phyloP scores from a whole-genome alignment of 2,329 filamentous ascomycete genomes.

The Exophiala spinifera region DNA sequence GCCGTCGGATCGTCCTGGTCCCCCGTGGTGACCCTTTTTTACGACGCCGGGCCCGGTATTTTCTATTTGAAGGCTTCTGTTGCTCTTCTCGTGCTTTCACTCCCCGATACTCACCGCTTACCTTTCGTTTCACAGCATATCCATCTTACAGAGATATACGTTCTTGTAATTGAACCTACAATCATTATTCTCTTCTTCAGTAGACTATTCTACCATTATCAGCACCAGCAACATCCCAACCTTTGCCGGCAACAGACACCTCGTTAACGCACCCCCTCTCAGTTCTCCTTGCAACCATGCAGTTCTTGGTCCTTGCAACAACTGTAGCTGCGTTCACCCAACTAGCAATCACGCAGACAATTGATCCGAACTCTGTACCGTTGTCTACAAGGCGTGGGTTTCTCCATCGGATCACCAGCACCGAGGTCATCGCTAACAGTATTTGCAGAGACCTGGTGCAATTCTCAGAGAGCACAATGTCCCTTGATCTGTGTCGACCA shows the following conservation, averaged over 20 bases:
- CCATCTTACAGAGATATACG: not conserved
- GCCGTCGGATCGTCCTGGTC: not conserved
- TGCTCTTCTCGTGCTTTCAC: constrained; percentile 1
- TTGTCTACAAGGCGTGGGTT: constrained; percentile 37
- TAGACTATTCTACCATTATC: too few relatives aligned
- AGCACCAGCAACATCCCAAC: too few relatives aligned
- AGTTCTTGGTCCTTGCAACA: constrained; percentile 29
- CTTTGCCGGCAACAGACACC: too few relatives aligned
- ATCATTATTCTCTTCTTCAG: not conserved
- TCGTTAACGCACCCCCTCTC: too few relatives aligned
- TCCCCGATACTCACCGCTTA: not conserved
- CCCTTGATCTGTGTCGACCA: constrained; percentile 46
- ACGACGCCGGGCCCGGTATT: not conserved
- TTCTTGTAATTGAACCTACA: not conserved
- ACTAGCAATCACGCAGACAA: constrained; percentile 37
- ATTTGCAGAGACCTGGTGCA: constrained; percentile 42
- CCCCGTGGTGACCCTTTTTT: constrained; percentile 8
- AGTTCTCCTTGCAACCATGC: constrained; percentile 6
- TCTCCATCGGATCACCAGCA: not conserved
- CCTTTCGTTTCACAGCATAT: not conserved
- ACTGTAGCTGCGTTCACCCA: constrained; percentile 35
- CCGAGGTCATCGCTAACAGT: not conserved
- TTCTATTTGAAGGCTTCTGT: not conserved
- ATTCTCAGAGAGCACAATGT: constrained; percentile 41
- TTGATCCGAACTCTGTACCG: constrained; percentile 40